A percentile compares a stretch with the other conserved stretches of the same genome.
phyloP scores from a whole-genome alignment of 2,329 filamentous ascomycete genomes.

The Pestalotiopsis sp. region DNA sequence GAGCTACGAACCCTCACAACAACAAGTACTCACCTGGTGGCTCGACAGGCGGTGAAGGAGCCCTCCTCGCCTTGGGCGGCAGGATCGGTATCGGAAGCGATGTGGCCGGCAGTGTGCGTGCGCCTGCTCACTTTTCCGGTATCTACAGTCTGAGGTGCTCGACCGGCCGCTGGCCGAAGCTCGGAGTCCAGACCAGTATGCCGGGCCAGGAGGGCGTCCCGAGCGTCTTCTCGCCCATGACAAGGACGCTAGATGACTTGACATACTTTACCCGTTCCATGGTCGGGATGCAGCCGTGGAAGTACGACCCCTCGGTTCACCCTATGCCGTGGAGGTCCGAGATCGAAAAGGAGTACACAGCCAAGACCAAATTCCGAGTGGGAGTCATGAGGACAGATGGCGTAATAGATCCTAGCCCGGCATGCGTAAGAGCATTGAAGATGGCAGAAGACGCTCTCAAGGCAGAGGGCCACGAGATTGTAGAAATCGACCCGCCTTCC shows the following conservation, averaged over 20 bases:
- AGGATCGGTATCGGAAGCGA: conserved; percentile 89
- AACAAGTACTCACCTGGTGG: conserved; percentile 83
- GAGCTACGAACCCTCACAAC: conserved; percentile 80
- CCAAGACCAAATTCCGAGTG: conserved; percentile 66
- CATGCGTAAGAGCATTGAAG: conserved; percentile 75
- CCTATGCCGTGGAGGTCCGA: conserved; percentile 76
- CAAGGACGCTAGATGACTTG: conserved; percentile 79
- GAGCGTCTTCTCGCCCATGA: conserved; percentile 90
- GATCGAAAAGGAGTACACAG: conserved; percentile 56
- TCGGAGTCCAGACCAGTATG: conserved; percentile 83
- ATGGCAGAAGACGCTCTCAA: conserved; percentile 69
- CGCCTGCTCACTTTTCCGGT: conserved; percentile 85
- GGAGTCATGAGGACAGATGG: conserved; percentile 78
- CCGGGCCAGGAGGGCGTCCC: conserved; percentile 88
- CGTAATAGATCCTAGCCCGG: conserved; percentile 84
- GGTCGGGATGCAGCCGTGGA: conserved; percentile 83
- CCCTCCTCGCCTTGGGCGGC: conserved; percentile 78
- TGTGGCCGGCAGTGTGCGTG: conserved; percentile 85
- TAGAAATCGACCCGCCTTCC: conserved; percentile 62
- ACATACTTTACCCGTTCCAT: conserved; percentile 80
- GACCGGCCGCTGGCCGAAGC: conserved; percentile 87
- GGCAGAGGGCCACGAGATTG: conserved; percentile 73
- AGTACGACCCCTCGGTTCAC: conserved; percentile 82
- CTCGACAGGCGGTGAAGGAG: conserved; percentile 83
- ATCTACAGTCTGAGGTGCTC: conserved; percentile 87